A percentile compares a stretch with the other conserved stretches of the same genome.
Conservation (phyloP, 2,329 filamentous ascomycete species). For the Cercospora canescens region DNA sequence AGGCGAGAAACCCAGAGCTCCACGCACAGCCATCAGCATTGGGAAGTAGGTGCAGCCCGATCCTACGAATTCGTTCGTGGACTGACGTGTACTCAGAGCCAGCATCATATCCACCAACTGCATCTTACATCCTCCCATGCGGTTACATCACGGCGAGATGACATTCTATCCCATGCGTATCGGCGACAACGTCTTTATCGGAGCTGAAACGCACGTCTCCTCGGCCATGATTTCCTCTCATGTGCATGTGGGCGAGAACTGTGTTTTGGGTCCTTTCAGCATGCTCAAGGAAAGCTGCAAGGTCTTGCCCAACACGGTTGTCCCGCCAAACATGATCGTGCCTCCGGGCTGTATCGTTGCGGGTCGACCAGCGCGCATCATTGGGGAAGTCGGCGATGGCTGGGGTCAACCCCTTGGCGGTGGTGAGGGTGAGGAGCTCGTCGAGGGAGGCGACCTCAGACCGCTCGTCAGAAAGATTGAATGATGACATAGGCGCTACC, state of each 20-base stretch:
- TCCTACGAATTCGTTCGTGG: background rate
- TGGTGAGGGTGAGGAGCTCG: conserved; percentile 47
- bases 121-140: conserved; percentile 78
- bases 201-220: conserved; percentile 67
- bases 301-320: conserved; percentile 78
- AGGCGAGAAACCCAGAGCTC: conserved; percentile 30
- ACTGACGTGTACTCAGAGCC: conserved; percentile 56
- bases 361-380: conserved; percentile 73
- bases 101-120: conserved; percentile 81
- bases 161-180: conserved; percentile 89
- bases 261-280: conserved; percentile 79
- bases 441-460: conserved; percentile 52
- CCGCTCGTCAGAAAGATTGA: conserved; percentile 50
- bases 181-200: conserved; percentile 92
- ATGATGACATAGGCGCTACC: conserved; percentile 23
- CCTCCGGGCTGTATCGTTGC: conserved; percentile 92
- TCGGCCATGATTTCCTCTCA: conserved; percentile 82
- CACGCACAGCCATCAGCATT: conserved; percentile 70
- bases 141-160: conserved; percentile 73
- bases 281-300: conserved; percentile 93
- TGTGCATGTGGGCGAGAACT: conserved; percentile 78
- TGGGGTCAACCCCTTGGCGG: conserved; percentile 45
- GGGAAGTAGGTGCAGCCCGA: conserved; percentile 49
- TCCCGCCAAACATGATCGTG: conserved; percentile 87
- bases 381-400: conserved; percentile 78